A percentile compares a stretch with the other conserved stretches of the same genome.
phyloP scores from a whole-genome alignment of 2,329 filamentous ascomycete species.

The Phialophora expanda region DNA sequence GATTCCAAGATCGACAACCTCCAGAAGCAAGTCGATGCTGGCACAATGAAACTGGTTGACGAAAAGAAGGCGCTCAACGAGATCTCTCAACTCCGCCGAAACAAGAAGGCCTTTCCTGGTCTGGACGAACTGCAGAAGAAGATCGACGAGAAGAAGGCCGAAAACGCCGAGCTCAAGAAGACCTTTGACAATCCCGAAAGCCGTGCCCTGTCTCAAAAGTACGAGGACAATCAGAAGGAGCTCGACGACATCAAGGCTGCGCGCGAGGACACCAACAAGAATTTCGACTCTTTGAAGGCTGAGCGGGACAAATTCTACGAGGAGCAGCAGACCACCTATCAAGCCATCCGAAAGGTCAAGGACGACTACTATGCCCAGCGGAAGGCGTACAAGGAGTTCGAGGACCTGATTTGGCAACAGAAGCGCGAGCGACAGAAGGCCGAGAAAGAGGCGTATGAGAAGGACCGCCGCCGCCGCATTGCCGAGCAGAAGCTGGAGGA shows the following conservation, averaged over 20 bases:
- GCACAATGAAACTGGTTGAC: slow-evolving; percentile 93
- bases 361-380: slow-evolving; percentile 83
- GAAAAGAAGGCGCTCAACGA: slow-evolving; percentile 92
- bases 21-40: slow-evolving; percentile 83
- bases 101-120: slow-evolving; percentile 85
- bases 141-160: slow-evolving; percentile 83
- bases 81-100: slow-evolving; percentile 80
- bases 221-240: slow-evolving; percentile 83
- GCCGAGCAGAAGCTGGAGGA: slow-evolving; percentile 61
- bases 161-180: slow-evolving; percentile 89
- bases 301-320: slow-evolving; percentile 82
- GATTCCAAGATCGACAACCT: slow-evolving; percentile 80
- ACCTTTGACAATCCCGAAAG: slow-evolving; percentile 87
- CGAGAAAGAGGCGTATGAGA: slow-evolving; percentile 68
- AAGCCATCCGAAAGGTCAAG: slow-evolving; percentile 82
- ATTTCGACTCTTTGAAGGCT: slow-evolving; percentile 79
- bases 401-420: slow-evolving; percentile 79
- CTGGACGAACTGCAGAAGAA: slow-evolving; percentile 85
- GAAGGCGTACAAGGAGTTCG: slow-evolving; percentile 81
- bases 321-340: slow-evolving; percentile 85
- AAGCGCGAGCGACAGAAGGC: slow-evolving; percentile 77
- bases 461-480: slow-evolving; percentile 58
- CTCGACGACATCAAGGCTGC: slow-evolving; percentile 88
- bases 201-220: slow-evolving; percentile 84
- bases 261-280: slow-evolving; percentile 90